Evolutionary conservation across 306 rosid species (phyloP).

Genomic region (Casuarina glauca): DNA sequence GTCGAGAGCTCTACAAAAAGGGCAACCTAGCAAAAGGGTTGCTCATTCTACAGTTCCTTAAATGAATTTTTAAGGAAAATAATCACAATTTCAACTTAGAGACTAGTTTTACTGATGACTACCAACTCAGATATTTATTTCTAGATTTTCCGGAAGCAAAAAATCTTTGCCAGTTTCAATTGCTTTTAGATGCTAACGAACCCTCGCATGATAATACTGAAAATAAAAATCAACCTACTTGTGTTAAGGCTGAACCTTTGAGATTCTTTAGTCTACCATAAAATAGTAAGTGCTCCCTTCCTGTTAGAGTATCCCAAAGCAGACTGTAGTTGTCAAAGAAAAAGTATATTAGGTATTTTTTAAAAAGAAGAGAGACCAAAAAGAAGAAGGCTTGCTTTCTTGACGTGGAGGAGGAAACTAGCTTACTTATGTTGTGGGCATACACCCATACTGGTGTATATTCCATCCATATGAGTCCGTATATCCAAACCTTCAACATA

Average conservation of each 20-base stretch:
- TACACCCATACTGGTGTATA: constrained; percentile 97
- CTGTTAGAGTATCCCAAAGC: constrained; percentile 84
- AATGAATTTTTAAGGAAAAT: not conserved
- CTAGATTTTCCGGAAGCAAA: not conserved
- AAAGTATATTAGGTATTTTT: not conserved
- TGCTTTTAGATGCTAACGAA: constrained; percentile 6
- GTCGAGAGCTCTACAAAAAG: constrained; percentile 7
- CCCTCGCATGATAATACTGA: not conserved
- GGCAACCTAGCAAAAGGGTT: not conserved
- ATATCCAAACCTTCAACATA: constrained; percentile 80
- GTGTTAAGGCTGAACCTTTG: constrained; percentile 63
- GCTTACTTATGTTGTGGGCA: constrained; percentile 95
- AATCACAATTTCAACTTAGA: not conserved
- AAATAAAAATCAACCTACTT: constrained; percentile 47
- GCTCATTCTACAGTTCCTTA: not conserved
- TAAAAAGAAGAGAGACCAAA: not conserved
- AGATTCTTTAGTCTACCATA: constrained; percentile 93
- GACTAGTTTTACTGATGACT: not conserved
- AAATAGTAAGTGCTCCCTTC: constrained; percentile 86
- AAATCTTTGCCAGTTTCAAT: not conserved
- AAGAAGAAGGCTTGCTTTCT: not conserved
- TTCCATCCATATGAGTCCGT: constrained; percentile 63
- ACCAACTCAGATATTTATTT: not conserved
- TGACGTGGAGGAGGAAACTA: constrained; percentile 12
- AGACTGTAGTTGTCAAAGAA: constrained; percentile 45